These are phyloP conservation scores for Ganoderma lucidum DNA, from an alignment of 1,284 basidiomycete genomes.

Conservation along the genomic window DNA sequence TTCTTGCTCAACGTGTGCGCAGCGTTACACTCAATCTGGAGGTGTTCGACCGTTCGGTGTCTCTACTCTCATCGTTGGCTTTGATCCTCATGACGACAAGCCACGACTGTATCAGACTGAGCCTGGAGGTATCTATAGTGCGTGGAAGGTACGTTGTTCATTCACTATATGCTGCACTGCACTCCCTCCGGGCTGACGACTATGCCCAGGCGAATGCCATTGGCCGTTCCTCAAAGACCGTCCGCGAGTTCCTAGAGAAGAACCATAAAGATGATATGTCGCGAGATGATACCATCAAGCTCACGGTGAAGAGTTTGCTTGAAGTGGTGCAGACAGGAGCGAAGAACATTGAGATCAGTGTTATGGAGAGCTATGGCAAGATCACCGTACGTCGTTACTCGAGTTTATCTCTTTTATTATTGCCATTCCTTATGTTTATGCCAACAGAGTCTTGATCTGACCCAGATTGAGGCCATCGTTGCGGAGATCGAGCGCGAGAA, in stretches of 20 bases:
- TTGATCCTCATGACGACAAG: slow-evolving; percentile 90
- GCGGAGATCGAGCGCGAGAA: slow-evolving; percentile 94
- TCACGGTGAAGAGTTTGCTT: slow-evolving; percentile 94
- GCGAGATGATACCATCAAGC: slow-evolving; percentile 91
- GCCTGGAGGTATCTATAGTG: slow-evolving; percentile 97
- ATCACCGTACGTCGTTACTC: slow-evolving; percentile 71
- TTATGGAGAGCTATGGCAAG: slow-evolving; percentile 94
- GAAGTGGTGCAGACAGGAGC: slow-evolving; percentile 99
- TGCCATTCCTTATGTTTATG: slow-evolving; percentile 16
- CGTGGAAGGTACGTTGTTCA: slow-evolving; percentile 86
- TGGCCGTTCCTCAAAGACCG: slow-evolving; percentile 97
- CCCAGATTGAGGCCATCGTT: slow-evolving; percentile 92
- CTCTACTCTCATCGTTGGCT: slow-evolving; percentile 96
- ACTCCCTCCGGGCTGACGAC: not conserved
- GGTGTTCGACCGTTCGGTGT: slow-evolving; percentile 99
- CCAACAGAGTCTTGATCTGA: slow-evolving; percentile 79
- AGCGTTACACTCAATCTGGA: slow-evolving; percentile 99
- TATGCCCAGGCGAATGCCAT: slow-evolving; percentile 91
- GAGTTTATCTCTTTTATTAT: not conserved
- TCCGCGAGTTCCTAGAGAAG: slow-evolving; percentile 98
- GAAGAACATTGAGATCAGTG: slow-evolving; percentile 98
- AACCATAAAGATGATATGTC: slow-evolving; percentile 94
- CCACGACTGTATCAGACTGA: slow-evolving; percentile 98
- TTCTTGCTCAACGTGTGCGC: slow-evolving; percentile 11
- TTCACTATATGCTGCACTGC: slow-evolving; percentile 1